phyloP scores from a whole-genome alignment of 2,329 filamentous ascomycete species.

The Monilinia polystroma region DNA sequence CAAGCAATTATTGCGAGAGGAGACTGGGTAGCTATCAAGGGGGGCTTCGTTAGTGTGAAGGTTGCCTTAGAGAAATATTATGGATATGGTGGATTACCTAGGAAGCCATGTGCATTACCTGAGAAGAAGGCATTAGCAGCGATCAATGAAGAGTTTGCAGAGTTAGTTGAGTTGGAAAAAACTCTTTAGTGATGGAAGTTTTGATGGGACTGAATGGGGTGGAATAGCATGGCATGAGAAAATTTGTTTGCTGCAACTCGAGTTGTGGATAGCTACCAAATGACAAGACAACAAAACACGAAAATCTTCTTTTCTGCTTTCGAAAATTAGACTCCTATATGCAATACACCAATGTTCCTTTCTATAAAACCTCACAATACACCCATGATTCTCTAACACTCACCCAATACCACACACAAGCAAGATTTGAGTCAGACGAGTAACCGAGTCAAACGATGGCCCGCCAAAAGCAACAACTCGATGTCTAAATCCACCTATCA shows the following conservation, averaged over 20 bases:
- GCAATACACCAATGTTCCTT: too few relatives aligned
- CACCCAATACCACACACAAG: neutral
- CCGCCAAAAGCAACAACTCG: neutral
- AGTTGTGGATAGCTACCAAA: neutral
- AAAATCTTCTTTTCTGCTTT: neutral
- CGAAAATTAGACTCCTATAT: too few relatives aligned
- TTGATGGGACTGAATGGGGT: neutral
- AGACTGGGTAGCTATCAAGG: constrained; percentile 66
- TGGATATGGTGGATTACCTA: constrained; percentile 59
- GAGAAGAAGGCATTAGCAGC: neutral
- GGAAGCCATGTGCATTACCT: constrained; percentile 48
- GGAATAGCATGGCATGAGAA: neutral
- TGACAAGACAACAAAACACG: neutral
- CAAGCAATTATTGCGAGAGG: constrained; percentile 61
- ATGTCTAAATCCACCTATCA: neutral
- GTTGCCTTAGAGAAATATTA: constrained; percentile 57
- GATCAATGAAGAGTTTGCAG: constrained; percentile 13
- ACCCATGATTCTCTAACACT: neutral
- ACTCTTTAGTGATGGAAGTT: neutral
- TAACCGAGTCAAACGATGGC: neutral
- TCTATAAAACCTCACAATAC: neutral
- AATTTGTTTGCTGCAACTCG: neutral
- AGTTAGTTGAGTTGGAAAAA: constrained; percentile 11
- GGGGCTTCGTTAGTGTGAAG: constrained; percentile 66
- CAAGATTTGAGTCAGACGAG: neutral